Percentiles rank a stretch among this genome's conserved stretches.
Evolutionary conservation across 257 asterid genomes (phyloP).

Genomic region (Ilex aquifolium): DNA sequence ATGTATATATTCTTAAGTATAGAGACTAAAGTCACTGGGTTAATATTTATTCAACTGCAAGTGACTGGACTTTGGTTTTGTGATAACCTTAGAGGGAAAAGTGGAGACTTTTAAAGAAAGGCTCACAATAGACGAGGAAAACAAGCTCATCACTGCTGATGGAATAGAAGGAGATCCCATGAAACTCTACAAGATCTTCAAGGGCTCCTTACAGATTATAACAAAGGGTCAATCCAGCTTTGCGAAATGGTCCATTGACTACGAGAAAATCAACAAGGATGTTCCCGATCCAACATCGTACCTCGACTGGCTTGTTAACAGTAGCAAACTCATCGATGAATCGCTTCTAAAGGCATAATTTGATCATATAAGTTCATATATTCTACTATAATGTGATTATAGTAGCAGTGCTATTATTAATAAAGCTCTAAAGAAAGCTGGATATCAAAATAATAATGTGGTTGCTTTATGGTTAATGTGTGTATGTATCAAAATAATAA

Average conservation of each 20-base stretch:
- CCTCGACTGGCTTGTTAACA: background rate
- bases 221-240: background rate
- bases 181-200: background rate
- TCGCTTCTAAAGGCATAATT: background rate
- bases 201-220: background rate
- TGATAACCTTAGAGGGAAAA: background rate
- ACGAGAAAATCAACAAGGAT: background rate
- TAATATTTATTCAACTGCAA: background rate
- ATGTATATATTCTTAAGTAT: too few relatives aligned
- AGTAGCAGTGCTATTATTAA: too few relatives aligned
- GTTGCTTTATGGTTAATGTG: too few relatives aligned
- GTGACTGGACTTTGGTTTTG: background rate
- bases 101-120: background rate
- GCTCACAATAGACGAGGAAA: background rate
- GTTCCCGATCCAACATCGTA: background rate
- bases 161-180: background rate
- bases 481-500: too few relatives aligned
- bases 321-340: background rate
- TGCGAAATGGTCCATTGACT: background rate
- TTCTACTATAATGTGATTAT: too few relatives aligned
- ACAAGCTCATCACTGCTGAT: background rate
- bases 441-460: too few relatives aligned
- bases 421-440: too few relatives aligned
- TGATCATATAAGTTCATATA: too few relatives aligned
- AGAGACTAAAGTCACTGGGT: background rate